phyloP scores from a whole-genome alignment of 148 eudicot genomes.

The Chenopodium berlandieri region DNA sequence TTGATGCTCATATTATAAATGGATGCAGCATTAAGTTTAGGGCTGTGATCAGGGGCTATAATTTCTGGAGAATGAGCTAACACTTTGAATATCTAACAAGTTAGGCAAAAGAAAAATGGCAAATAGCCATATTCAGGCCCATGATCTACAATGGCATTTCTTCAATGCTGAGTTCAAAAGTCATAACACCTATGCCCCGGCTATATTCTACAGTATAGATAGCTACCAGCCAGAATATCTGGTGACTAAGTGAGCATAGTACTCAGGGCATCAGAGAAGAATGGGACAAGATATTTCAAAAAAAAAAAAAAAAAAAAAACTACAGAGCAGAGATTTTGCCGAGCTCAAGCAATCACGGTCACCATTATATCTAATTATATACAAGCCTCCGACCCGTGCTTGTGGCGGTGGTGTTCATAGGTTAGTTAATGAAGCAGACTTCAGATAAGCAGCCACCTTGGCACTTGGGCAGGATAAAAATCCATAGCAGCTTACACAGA shows the following conservation, averaged over 20 bases:
- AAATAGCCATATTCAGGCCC: slow-evolving; percentile 20
- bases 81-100: slow-evolving; percentile 20
- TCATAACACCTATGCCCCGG: slow-evolving; percentile 24
- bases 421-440: slow-evolving; percentile 25
- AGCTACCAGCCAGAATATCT: slow-evolving; percentile 21
- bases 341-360: slow-evolving; percentile 25
- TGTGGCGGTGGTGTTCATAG: slow-evolving; percentile 9
- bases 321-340: slow-evolving; percentile 24
- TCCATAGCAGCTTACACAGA: background rate
- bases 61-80: background rate
- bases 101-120: slow-evolving; percentile 12
- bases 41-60: no score
- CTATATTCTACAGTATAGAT: slow-evolving; percentile 34
- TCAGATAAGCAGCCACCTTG: slow-evolving; percentile 2
- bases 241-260: slow-evolving; percentile 10
- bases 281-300: slow-evolving; percentile 3
- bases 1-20: no score
- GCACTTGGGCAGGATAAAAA: background rate
- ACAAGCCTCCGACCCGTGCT: slow-evolving; percentile 32
- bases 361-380: slow-evolving; percentile 27
- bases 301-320: slow-evolving; percentile 1
- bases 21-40: no score
- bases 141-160: slow-evolving; percentile 35
- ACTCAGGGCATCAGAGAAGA: slow-evolving; percentile 23
- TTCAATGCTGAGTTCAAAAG: slow-evolving; percentile 21